These are phyloP conservation scores for Cichorium intybus DNA, from an alignment of 140 eudicot genomes.

Conservation along the genomic window DNA sequence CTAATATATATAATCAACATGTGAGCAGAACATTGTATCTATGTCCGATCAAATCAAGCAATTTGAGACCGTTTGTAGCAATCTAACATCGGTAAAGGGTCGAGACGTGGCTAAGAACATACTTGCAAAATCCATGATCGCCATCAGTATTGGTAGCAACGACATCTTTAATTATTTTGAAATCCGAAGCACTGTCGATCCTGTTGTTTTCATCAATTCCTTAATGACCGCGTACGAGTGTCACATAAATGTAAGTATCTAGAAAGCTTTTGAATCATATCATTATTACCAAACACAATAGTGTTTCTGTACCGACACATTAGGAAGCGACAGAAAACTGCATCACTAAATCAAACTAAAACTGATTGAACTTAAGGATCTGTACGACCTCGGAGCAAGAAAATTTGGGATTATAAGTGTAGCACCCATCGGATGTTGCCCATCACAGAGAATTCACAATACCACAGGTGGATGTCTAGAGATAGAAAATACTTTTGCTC, in stretches of 20 bases:
- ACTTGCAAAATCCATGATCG: conserved; percentile 31
- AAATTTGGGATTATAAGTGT: conserved; percentile 56
- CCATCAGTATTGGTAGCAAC: conserved; percentile 40
- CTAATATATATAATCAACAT: background rate
- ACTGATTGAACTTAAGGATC: conserved; percentile 9
- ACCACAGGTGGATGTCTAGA: conserved; percentile 41
- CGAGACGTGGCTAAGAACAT: background rate
- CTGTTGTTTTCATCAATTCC: conserved; percentile 13
- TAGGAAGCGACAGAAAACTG: background rate
- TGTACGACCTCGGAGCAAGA: conserved; percentile 59
- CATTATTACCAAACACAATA: background rate
- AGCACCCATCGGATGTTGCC: conserved; percentile 63
- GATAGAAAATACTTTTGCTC: conserved; percentile 35
- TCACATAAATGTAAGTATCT: conserved; percentile 32
- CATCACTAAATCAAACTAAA: background rate
- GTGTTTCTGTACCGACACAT: no score
- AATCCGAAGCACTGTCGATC: conserved; percentile 16
- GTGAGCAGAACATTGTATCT: conserved; percentile 32
- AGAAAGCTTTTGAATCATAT: background rate
- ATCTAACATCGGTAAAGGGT: conserved; percentile 16
- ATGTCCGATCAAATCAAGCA: conserved; percentile 39
- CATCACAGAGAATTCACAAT: conserved; percentile 35
- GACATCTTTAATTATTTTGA: conserved; percentile 34
- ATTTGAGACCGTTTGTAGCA: conserved; percentile 23
- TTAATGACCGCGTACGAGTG: conserved; percentile 33